Evolutionary conservation across 2,329 filamentous ascomycete genomes (phyloP).

Genomic region (Dryadomyces quercus-mongolicae): DNA sequence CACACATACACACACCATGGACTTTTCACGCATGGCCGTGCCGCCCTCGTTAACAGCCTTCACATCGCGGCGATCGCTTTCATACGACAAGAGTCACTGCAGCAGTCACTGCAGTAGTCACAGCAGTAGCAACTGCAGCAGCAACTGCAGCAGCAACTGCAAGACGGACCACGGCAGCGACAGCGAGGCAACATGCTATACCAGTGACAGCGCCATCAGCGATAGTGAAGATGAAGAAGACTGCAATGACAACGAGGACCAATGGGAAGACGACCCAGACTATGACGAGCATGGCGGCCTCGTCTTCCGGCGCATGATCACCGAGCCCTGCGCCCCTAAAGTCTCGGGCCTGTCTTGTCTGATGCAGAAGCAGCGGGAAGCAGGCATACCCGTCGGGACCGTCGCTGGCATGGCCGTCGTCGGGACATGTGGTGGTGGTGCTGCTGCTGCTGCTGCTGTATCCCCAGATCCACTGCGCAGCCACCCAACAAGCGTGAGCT

Average conservation of each 20-base stretch:
- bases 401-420: background rate
- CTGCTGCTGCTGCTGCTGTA: background rate
- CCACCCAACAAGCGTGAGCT: background rate
- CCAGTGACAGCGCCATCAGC: conserved; percentile 2
- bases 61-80: background rate
- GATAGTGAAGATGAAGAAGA: background rate
- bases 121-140: background rate
- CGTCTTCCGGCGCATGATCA: background rate
- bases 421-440: background rate
- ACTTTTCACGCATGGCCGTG: background rate
- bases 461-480: conserved; percentile 6
- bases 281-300: background rate
- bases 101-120: background rate
- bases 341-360: background rate
- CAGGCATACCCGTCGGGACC: background rate
- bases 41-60: conserved; percentile 4
- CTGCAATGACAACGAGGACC: background rate
- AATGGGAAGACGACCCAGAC: background rate
- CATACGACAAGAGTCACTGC: background rate
- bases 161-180: background rate
- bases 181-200: background rate
- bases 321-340: background rate
- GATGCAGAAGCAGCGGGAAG: background rate
- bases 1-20: background rate
- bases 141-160: background rate